phyloP scores from a whole-genome alignment of 257 asterid species.

The Solanum infundibuliforme region DNA sequence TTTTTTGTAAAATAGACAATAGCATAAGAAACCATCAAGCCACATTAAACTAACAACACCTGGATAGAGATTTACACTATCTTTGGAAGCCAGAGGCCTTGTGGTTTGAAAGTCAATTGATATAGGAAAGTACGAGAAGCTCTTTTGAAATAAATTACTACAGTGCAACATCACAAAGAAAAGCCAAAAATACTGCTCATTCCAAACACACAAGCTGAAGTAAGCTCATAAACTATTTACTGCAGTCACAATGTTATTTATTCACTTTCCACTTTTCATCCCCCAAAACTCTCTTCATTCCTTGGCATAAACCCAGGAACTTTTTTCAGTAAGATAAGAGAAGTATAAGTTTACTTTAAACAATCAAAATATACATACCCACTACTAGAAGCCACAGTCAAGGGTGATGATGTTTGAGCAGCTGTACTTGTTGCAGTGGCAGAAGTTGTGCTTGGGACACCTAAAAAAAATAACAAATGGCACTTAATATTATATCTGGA shows the following conservation, averaged over 20 bases:
- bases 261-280: not conserved
- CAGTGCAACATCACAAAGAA: not conserved
- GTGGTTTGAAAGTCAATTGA: not conserved
- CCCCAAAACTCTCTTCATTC: not conserved
- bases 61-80: not conserved
- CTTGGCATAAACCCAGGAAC: not conserved
- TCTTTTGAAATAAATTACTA: not conserved
- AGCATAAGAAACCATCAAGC: not conserved
- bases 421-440: conserved; percentile 36
- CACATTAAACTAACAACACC: not conserved
- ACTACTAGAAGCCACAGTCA: conserved; percentile 49
- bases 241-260: not conserved
- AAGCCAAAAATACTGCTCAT: not conserved
- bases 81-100: not conserved
- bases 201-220: not conserved
- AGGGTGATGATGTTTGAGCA: conserved; percentile 50
- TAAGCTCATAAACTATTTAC: not conserved
- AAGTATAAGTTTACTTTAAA: not conserved
- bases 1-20: not conserved
- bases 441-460: conserved; percentile 32
- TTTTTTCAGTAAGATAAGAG: not conserved
- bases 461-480: conserved; percentile 10
- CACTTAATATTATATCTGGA: not conserved
- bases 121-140: not conserved
- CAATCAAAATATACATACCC: conserved; percentile 42